Evolutionary conservation across 2,329 filamentous ascomycete species (phyloP).

Genomic region (Lachnellula arida): DNA sequence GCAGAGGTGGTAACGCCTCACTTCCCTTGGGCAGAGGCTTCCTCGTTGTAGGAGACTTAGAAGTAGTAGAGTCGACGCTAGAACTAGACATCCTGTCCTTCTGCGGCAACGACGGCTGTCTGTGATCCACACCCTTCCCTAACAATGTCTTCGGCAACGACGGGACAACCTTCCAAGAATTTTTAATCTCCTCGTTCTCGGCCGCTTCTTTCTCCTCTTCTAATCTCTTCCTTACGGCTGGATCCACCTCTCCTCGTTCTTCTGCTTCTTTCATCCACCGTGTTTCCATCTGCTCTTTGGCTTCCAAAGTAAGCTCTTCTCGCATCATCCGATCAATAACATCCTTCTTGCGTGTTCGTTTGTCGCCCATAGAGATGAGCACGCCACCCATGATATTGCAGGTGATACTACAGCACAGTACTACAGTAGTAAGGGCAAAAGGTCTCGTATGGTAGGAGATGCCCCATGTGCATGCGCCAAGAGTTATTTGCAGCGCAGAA

Average conservation of each 20-base stretch:
- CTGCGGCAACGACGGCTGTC: constrained; percentile 23
- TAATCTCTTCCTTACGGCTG: constrained; percentile 39
- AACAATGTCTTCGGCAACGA: constrained; percentile 21
- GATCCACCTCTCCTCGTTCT: constrained; percentile 21
- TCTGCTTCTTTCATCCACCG: constrained; percentile 86
- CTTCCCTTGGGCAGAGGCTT: constrained; percentile 4
- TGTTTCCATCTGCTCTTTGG: constrained; percentile 67
- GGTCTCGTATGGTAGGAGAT: constrained; percentile 66
- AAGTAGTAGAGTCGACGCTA: constrained; percentile 2
- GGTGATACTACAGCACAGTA: constrained; percentile 72
- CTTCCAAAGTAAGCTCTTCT: constrained; percentile 66
- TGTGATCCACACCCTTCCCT: constrained; percentile 26
- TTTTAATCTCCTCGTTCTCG: constrained; percentile 27
- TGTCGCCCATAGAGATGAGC: constrained; percentile 71
- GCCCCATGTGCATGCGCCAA: constrained; percentile 74
- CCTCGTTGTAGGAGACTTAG: constrained; percentile 5
- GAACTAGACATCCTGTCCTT: constrained; percentile 11
- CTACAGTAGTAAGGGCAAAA: constrained; percentile 70
- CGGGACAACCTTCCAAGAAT: constrained; percentile 23
- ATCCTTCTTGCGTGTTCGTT: constrained; percentile 76
- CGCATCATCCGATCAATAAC: constrained; percentile 71
- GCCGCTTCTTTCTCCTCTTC: constrained; percentile 44
- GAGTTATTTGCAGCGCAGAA: constrained; percentile 72
- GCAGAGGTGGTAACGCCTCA: constrained; percentile 6
- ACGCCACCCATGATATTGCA: constrained; percentile 74